phyloP scores from a whole-genome alignment of 1,284 basidiomycete species.

The Caloboletus inedulis region DNA sequence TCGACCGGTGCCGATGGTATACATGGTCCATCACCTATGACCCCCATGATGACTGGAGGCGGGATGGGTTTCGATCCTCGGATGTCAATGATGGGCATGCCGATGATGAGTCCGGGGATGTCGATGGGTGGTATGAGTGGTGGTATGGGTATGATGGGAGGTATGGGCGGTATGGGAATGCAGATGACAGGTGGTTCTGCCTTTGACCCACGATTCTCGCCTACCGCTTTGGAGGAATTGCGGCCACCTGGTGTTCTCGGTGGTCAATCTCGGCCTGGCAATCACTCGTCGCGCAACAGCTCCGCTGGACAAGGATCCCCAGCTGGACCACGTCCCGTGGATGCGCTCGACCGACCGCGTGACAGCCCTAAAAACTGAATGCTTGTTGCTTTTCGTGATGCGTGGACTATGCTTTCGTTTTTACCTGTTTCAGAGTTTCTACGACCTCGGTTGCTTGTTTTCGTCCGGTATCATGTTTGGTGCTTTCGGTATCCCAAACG shows the following conservation, averaged over 20 bases:
- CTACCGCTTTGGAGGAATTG: conserved; percentile 33
- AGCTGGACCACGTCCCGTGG: conserved; percentile 33
- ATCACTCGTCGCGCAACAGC: conserved; percentile 34
- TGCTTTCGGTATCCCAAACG: conserved; percentile 12
- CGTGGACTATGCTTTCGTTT: conserved; percentile 4
- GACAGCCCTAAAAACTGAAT: conserved; percentile 28
- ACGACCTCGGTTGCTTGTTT: conserved; percentile 19
- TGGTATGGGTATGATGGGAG: conserved; percentile 31
- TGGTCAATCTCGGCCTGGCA: conserved; percentile 30
- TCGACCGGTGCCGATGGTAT: conserved; percentile 65
- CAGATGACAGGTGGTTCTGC: conserved; percentile 58
- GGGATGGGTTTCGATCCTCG: conserved; percentile 45
- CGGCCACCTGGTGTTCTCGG: conserved; percentile 37
- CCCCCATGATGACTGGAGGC: conserved; percentile 57
- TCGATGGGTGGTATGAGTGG: conserved; percentile 36
- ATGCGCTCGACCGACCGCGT: conserved; percentile 22
- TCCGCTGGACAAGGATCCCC: conserved; percentile 33
- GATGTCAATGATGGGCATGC: conserved; percentile 56
- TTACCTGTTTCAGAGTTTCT: conserved; percentile 6
- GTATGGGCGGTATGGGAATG: conserved; percentile 48
- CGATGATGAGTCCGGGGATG: conserved; percentile 43
- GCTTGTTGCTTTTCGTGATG: not conserved
- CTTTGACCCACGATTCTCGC: conserved; percentile 55
- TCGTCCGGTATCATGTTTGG: conserved; percentile 17
- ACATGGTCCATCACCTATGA: conserved; percentile 36